Conservation (phyloP, 2,329 filamentous ascomycete species). For the Hypocreales sp. region DNA sequence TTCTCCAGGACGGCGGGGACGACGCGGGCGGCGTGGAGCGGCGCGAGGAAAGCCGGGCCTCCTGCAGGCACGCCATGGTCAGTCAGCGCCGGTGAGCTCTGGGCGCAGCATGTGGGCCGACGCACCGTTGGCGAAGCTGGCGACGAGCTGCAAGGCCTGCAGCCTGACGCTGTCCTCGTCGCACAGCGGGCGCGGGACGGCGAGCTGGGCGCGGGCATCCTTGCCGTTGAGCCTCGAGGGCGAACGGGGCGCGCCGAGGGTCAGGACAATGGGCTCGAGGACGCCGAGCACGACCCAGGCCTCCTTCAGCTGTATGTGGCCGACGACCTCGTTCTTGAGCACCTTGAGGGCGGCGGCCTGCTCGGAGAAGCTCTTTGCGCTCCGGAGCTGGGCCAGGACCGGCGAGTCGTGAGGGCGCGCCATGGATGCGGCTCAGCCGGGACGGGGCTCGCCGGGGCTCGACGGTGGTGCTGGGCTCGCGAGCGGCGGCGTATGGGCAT, state of each 20-base stretch:
- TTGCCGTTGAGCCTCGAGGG: slow-evolving; percentile 21
- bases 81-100: no score
- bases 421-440: slow-evolving; percentile 23
- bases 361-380: slow-evolving; percentile 33
- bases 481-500: slow-evolving; percentile 5
- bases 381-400: slow-evolving; percentile 40
- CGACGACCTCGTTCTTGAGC: slow-evolving; percentile 81
- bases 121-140: slow-evolving; percentile 71
- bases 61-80: slow-evolving; percentile 38
- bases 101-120: no score
- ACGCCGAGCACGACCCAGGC: slow-evolving; percentile 57
- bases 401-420: slow-evolving; percentile 34
- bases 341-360: slow-evolving; percentile 47
- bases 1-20: slow-evolving; percentile 57
- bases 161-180: slow-evolving; percentile 55
- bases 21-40: slow-evolving; percentile 52
- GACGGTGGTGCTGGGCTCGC: no score
- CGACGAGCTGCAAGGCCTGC: slow-evolving; percentile 72
- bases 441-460: slow-evolving; percentile 1
- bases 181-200: slow-evolving; percentile 25
- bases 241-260: slow-evolving; percentile 21
- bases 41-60: slow-evolving; percentile 62
- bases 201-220: slow-evolving; percentile 17
- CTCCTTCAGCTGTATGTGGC: slow-evolving; percentile 78
- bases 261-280: slow-evolving; percentile 39